Evolutionary conservation across 495 filamentous ascomycete species (phyloP), one percentile per base, ranked within the genome.

Genomic region (Elasticomyces elasticus): DNA sequence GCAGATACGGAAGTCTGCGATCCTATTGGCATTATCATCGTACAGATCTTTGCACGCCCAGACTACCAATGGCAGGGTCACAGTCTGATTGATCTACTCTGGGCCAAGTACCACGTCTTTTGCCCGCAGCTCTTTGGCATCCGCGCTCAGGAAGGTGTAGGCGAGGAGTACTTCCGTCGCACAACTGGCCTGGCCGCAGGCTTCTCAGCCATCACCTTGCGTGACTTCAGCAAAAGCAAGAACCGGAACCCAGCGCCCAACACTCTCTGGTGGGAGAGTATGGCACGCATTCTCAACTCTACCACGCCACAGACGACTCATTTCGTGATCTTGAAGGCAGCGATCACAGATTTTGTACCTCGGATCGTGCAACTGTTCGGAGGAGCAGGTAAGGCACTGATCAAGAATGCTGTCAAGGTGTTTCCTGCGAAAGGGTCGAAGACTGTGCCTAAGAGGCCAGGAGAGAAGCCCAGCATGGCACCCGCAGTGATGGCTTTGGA

Each of bases 111-210:
- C 56, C 81, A 86, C 37, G 73, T 83, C 5, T 74, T 79, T 24
- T 95, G 89, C 62, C 91, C 94, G 3, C 83, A 89, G 11, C 73
- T 99, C 11, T 97, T 86, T 67, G 94, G 94, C 19, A 82, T 89
- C 61, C 76, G 77, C 20, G 91, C 86, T 30, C 79, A 72, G 45
- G 86, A 94, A 59, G 48, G 30, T 1, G 20, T 6, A 11, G 48
- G 17, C 54, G 81, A 89, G 58, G 63, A 68, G 10, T 88, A 96
- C 69, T 75, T 75, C 54, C 83, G 88, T 60, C 78, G 86, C 20
- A 91, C 95, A 85, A 84, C 80, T 6, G 92, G 89, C 1, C 70
- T 96, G 1, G 87, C 80, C 0, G 82, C 85, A 17, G 94, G 94
- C 1, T 99, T 80, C 64, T 83, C 90, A 0, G 77, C 91, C 6